Conservation (phyloP, 2,329 filamentous ascomycete species). For the Fusarium pseudonygamai region DNA sequence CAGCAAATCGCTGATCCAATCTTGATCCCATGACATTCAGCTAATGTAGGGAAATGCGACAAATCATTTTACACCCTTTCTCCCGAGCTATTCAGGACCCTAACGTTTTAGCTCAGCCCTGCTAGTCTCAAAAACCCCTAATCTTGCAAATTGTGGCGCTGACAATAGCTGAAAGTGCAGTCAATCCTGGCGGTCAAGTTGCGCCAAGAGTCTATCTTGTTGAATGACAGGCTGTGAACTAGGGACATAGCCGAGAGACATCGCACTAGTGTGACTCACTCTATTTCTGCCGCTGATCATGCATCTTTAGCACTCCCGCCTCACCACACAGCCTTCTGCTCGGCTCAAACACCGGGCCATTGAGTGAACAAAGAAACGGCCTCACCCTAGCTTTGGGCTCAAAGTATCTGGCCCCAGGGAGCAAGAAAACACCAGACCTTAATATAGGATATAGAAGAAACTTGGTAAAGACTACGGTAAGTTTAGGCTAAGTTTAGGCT, state of each 20-base stretch:
- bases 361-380: not conserved
- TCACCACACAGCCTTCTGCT: not conserved
- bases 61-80: not conserved
- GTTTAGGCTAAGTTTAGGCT: no score
- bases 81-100: not conserved
- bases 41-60: not conserved
- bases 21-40: not conserved
- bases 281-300: not conserved
- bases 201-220: no score
- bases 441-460: no score
- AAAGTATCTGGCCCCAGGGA: not conserved
- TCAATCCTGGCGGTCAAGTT: not conserved
- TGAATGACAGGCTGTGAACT: not conserved
- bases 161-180: not conserved
- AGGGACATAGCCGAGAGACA: not conserved
- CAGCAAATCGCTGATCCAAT: not conserved
- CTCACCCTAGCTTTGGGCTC: rapidly evolving
- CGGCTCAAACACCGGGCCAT: not conserved
- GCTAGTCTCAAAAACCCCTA: not conserved
- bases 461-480: no score
- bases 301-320: not conserved
- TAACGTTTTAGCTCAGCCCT: not conserved
- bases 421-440: no score
- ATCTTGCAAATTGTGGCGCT: not conserved
- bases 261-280: not conserved